Base-by-base conservation (phyloP, 257 asterid genomes). In the Leonotis leonurus region DNA sequence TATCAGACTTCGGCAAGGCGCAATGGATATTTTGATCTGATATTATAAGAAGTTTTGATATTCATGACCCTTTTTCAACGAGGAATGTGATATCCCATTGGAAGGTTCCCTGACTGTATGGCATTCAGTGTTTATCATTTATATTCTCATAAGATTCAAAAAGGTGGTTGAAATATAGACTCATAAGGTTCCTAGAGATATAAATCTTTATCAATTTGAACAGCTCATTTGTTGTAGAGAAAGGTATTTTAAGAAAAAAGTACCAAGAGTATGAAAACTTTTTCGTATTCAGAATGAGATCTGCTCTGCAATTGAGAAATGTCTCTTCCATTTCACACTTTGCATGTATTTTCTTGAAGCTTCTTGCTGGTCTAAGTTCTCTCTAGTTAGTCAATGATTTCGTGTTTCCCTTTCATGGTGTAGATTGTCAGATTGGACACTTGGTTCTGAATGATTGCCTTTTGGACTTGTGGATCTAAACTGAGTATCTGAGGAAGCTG, bases 381-480 rank as follows among this genome's bases (percentile, higher is more conserved):
- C 22, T 12, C 29, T 54, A 52, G 37, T 56, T 36, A 48, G 41
- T 65, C 3, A 24, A 13, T 72, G 32, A 64, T 39, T 25, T 55
- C 8, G n/a, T n/a, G n/a, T 45, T 17, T 5, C 7, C 26, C 29
- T 55, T 20, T 36, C 29, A 16, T 46, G 40, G 46, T 68, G 67
- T 73, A 72, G 81, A 59, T 60, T 68, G 48, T 48, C 44, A 8
- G 36, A 46, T 44, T 60, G 62, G 48, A 11, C 21, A 5, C 29
- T 57, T n/a, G n/a, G n/a, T 66, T 48, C 66, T 36, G 44, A 59
- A 71, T 56, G 59, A 39, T 51, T 52, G 14, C 56, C 6, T 11
- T 43, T 2, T 59, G 53, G 37, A 46, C 48, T 22, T 52, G 65
- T 50, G 59, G 56, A 30, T 65, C 60, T 52, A n/a, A 25, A 53